Evolutionary conservation across 371 early-diverging fungal species (phyloP).

Genomic region (Mucor sp.): DNA sequence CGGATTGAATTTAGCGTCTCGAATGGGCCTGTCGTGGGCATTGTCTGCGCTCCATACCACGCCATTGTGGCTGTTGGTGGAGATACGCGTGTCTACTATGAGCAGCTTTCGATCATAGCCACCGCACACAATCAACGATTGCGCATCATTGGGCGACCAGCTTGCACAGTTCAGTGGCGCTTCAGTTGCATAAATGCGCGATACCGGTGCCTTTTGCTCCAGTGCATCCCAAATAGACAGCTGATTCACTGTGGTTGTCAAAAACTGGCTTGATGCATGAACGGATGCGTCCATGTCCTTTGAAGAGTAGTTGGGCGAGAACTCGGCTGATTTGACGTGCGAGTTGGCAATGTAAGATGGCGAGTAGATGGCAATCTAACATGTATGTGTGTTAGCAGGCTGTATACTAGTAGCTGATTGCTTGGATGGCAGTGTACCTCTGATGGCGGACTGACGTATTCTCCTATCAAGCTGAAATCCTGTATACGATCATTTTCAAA

Average conservation of each 20-base stretch:
- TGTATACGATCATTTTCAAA: background rate
- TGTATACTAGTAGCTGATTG: background rate
- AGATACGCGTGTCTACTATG: constrained; percentile 30
- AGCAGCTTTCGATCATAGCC: constrained; percentile 20
- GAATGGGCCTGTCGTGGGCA: constrained; percentile 50
- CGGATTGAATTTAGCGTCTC: constrained; percentile 68
- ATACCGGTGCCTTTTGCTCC: constrained; percentile 18
- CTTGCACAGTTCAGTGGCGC: constrained; percentile 23
- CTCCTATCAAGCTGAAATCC: constrained; percentile 12
- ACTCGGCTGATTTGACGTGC: constrained; percentile 26
- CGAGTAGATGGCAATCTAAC: background rate
- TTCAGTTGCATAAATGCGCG: background rate
- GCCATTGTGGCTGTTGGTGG: background rate
- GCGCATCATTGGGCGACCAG: constrained; percentile 45
- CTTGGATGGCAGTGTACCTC: background rate
- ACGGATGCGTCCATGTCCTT: background rate
- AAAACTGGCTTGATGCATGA: constrained; percentile 11
- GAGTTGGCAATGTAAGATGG: constrained; percentile 22
- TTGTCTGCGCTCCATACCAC: constrained; percentile 29
- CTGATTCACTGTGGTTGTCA: constrained; percentile 17
- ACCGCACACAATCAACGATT: constrained; percentile 31
- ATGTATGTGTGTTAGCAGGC: background rate
- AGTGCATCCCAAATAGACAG: constrained; percentile 34
- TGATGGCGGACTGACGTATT: constrained; percentile 19
- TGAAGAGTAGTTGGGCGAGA: constrained; percentile 16